These are phyloP conservation scores for Iodosphaeria phyllophila DNA, from an alignment of 2,329 filamentous ascomycete genomes.

Conservation along the genomic window DNA sequence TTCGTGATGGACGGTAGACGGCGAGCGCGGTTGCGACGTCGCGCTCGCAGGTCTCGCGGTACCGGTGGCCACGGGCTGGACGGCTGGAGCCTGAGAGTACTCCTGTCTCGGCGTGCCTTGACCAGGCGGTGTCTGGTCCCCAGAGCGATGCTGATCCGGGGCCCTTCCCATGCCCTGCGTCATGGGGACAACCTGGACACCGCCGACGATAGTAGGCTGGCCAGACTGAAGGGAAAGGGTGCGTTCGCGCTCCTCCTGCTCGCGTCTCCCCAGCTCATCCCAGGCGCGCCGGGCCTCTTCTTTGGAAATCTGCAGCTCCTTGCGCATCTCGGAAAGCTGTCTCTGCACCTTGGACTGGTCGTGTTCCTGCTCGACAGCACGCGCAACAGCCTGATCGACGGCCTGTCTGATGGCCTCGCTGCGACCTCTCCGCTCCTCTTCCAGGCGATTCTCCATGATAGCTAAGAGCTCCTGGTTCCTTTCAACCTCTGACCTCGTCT, in stretches of 20 bases:
- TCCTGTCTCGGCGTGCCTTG: conserved; percentile 15
- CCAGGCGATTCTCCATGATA: conserved; percentile 58
- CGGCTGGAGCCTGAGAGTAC: conserved; percentile 21
- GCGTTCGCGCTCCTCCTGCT: conserved; percentile 82
- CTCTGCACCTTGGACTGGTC: conserved; percentile 56
- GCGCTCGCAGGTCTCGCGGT: conserved; percentile 22
- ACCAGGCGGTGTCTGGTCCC: conserved; percentile 11
- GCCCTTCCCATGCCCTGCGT: conserved; percentile 45
- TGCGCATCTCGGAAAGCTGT: conserved; percentile 73
- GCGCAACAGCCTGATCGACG: conserved; percentile 46
- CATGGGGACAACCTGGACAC: conserved; percentile 92
- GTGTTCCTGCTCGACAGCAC: no score
- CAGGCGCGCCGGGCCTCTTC: conserved; percentile 89
- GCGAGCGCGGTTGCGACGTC: conserved; percentile 23
- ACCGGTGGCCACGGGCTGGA: conserved; percentile 20
- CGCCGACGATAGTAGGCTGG: conserved; percentile 73
- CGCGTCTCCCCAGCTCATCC: conserved; percentile 86
- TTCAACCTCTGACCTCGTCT: conserved; percentile 78
- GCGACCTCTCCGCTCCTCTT: conserved; percentile 52
- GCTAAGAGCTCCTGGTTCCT: conserved; percentile 65
- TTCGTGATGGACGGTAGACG: conserved; percentile 22
- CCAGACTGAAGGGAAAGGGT: conserved; percentile 74
- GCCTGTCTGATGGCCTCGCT: conserved; percentile 48
- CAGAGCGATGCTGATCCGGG: conserved; percentile 14
- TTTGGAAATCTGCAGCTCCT: conserved; percentile 85